Conservation (phyloP, 2,329 filamentous ascomycete genomes). For the Aspergillus udagawae region DNA sequence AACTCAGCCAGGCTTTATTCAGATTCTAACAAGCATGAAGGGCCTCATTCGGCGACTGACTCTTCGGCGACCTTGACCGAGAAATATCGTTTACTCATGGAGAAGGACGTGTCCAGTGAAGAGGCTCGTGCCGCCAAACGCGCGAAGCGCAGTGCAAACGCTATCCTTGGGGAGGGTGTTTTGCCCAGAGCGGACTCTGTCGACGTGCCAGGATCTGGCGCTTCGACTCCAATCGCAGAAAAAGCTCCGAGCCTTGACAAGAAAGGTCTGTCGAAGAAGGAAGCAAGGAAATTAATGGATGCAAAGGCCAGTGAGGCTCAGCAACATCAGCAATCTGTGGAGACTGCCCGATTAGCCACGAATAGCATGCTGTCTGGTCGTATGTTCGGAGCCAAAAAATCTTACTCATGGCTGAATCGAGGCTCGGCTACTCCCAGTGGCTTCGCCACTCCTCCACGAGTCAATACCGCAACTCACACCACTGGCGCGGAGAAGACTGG, state of each 20-base stretch:
- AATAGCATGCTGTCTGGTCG: slow-evolving; percentile 55
- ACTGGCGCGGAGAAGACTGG: slow-evolving; percentile 28
- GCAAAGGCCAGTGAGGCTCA: slow-evolving; percentile 70
- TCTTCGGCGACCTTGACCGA: slow-evolving; percentile 42
- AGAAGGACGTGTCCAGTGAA: slow-evolving; percentile 67
- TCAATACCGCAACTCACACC: slow-evolving; percentile 26
- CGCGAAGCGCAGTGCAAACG: slow-evolving; percentile 56
- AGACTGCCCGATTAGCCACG: slow-evolving; percentile 73
- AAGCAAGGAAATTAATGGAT: slow-evolving; percentile 71
- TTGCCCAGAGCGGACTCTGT: slow-evolving; percentile 52
- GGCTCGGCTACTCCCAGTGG: slow-evolving; percentile 32
- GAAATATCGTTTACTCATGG: slow-evolving; percentile 59
- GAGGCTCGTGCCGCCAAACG: slow-evolving; percentile 67
- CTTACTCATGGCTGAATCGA: slow-evolving; percentile 46
- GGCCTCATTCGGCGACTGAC: slow-evolving; percentile 36
- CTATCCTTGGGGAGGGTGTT: slow-evolving; percentile 49
- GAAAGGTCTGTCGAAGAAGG: slow-evolving; percentile 81
- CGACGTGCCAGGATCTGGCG: slow-evolving; percentile 59
- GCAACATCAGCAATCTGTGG: slow-evolving; percentile 76
- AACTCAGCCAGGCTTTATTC: not conserved
- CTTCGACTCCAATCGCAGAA: slow-evolving; percentile 45
- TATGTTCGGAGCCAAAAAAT: slow-evolving; percentile 44
- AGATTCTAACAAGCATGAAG: slow-evolving; percentile 23
- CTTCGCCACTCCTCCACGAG: slow-evolving; percentile 36
- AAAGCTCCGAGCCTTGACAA: slow-evolving; percentile 56